Evolutionary conservation across 805 yeast genomes (phyloP).

Genomic region (Torulaspora delbrueckii): DNA sequence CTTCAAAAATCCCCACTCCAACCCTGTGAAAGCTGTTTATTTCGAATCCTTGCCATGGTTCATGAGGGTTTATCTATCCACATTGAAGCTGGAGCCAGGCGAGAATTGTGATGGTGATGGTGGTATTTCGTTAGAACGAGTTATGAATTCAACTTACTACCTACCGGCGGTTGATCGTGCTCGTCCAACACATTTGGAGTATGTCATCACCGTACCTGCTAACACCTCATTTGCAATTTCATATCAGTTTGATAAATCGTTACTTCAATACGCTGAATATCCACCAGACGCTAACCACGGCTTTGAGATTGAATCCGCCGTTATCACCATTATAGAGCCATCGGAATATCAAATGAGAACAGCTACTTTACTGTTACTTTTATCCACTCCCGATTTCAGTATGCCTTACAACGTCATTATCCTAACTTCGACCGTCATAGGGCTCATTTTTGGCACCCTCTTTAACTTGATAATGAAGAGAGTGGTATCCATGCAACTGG

Average conservation of each 20-base stretch:
- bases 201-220: constrained; percentile 61
- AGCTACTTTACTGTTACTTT: constrained; percentile 74
- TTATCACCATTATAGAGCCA: constrained; percentile 52
- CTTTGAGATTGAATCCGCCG: constrained; percentile 89
- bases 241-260: constrained; percentile 81
- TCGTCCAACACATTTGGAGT: constrained; percentile 80
- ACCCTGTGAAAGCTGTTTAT: constrained; percentile 50
- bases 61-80: constrained; percentile 74
- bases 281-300: constrained; percentile 99
- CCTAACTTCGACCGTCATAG: constrained; percentile 87
- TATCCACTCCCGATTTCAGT: constrained; percentile 96
- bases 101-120: constrained; percentile 18
- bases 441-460: constrained; percentile 81
- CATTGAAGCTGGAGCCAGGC: constrained; percentile 42
- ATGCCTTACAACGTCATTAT: constrained; percentile 98
- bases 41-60: constrained; percentile 92
- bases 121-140: constrained; percentile 26
- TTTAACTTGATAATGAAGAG: constrained; percentile 73
- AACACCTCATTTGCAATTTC: constrained; percentile 54
- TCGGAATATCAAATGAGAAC: constrained; percentile 59
- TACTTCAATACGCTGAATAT: constrained; percentile 80
- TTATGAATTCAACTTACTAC: constrained; percentile 54
- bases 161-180: constrained; percentile 74
- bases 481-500: constrained; percentile 70
- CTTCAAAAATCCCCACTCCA: constrained; percentile 59